A percentile compares a stretch with the other conserved stretches of the same genome.
Evolutionary conservation across 768 basidiomycete genomes (phyloP).

Genomic region (Mycena epipterygia): DNA sequence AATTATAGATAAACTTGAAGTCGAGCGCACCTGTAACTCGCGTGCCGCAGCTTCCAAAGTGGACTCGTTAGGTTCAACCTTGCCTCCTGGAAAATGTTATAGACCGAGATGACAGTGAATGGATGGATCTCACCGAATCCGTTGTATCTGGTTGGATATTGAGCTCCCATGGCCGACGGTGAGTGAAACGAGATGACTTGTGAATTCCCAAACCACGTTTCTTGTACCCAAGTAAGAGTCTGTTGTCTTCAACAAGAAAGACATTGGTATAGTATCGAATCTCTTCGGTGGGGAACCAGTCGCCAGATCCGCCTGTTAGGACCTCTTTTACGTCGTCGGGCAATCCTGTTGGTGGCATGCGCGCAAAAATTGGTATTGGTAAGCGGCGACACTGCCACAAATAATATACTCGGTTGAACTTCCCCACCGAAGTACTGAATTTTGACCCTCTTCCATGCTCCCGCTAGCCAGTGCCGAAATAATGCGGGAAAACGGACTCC

Average conservation of each 20-base stretch:
- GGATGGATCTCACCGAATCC: conserved; percentile 73
- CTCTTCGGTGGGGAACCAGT: conserved; percentile 31
- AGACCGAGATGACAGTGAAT: neutral
- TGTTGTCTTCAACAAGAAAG: conserved; percentile 69
- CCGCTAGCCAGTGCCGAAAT: no score
- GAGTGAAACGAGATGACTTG: conserved; percentile 56
- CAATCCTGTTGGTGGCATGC: conserved; percentile 31
- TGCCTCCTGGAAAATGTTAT: conserved; percentile 64
- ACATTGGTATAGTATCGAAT: conserved; percentile 74
- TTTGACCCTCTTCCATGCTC: no score
- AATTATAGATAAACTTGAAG: neutral
- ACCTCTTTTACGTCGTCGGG: neutral
- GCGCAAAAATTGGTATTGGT: neutral
- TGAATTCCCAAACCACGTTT: conserved; percentile 82
- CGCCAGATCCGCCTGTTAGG: conserved; percentile 24
- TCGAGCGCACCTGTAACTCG: conserved; percentile 75
- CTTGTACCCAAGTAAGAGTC: conserved; percentile 82
- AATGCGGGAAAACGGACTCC: no score
- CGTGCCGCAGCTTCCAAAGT: conserved; percentile 78
- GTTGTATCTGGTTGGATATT: conserved; percentile 70
- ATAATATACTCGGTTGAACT: no score
- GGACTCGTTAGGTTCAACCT: conserved; percentile 83
- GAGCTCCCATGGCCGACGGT: neutral
- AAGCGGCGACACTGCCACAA: conserved; percentile 4
- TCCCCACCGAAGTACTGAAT: no score